Conservation (phyloP, 148 eudicot genomes). For the Limonium bicolor region DNA sequence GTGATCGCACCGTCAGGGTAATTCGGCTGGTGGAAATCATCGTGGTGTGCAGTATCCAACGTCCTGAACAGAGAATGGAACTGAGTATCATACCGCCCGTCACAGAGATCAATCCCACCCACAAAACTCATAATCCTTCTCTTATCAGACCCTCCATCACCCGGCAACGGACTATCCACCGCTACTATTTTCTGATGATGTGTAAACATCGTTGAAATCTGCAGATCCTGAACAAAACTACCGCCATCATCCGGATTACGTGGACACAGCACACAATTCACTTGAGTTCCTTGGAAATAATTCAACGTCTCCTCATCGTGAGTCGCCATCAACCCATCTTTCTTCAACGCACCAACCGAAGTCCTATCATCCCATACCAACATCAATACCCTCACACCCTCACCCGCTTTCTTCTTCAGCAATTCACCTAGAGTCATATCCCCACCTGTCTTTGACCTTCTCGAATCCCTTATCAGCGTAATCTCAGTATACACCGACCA, state of each 20-base stretch:
- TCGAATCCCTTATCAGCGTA: slow-evolving; percentile 29
- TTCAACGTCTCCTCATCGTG: slow-evolving; percentile 27
- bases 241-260: slow-evolving; percentile 29
- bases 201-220: slow-evolving; percentile 30
- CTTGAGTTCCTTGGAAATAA: slow-evolving; percentile 20
- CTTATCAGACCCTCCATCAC: slow-evolving; percentile 6
- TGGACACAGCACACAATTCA: slow-evolving; percentile 32
- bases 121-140: slow-evolving; percentile 36
- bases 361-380: slow-evolving; percentile 46
- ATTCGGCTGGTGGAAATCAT: slow-evolving; percentile 45
- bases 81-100: slow-evolving; percentile 42
- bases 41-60: slow-evolving; percentile 21
- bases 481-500: slow-evolving; percentile 37
- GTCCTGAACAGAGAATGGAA: slow-evolving; percentile 40
- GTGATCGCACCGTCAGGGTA: slow-evolving; percentile 15
- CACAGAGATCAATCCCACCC: slow-evolving; percentile 47
- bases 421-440: slow-evolving; percentile 38
- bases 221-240: slow-evolving; percentile 21
- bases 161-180: slow-evolving; percentile 32
- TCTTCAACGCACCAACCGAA: slow-evolving; percentile 18
- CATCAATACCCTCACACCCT: slow-evolving; percentile 42
- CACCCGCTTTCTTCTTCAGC: slow-evolving; percentile 38
- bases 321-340: slow-evolving; percentile 26
- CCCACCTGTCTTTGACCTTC: slow-evolving; percentile 30
- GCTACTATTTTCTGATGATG: slow-evolving; percentile 42